phyloP scores from a whole-genome alignment of 2,329 filamentous ascomycete genomes.

The Juglanconis juglandina region DNA sequence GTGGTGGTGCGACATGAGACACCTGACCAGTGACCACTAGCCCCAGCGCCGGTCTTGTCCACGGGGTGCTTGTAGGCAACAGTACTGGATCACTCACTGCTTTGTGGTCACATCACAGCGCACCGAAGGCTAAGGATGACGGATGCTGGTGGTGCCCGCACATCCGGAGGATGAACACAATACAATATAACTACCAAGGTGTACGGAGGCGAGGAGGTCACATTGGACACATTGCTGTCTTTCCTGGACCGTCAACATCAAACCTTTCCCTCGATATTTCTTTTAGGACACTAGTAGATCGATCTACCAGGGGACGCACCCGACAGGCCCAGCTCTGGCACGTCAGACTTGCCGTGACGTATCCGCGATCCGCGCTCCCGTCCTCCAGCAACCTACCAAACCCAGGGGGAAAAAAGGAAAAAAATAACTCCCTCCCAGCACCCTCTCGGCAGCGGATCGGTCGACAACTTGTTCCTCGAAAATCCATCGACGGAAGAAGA shows the following conservation, averaged over 20 bases:
- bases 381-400: neutral
- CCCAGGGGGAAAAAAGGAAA: too few relatives aligned
- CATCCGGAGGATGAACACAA: too few relatives aligned
- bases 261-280: neutral
- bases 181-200: too few relatives aligned
- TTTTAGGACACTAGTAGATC: too few relatives aligned
- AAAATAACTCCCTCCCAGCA: neutral
- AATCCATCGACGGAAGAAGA: too few relatives aligned
- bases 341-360: neutral
- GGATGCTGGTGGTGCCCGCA: too few relatives aligned
- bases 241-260: neutral
- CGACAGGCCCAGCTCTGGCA: too few relatives aligned
- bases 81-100: neutral
- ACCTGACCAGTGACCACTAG: neutral
- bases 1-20: neutral
- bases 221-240: neutral
- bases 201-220: too few relatives aligned
- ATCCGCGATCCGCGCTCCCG: neutral
- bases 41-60: neutral
- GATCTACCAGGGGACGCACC: too few relatives aligned
- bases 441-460: neutral
- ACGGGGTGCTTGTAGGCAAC: neutral
- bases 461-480: too few relatives aligned
- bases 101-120: too few relatives aligned
- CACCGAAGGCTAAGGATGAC: too few relatives aligned